Base-by-base conservation (phyloP, 2,329 filamentous ascomycete genomes). In the Verticillium tricorpus region DNA sequence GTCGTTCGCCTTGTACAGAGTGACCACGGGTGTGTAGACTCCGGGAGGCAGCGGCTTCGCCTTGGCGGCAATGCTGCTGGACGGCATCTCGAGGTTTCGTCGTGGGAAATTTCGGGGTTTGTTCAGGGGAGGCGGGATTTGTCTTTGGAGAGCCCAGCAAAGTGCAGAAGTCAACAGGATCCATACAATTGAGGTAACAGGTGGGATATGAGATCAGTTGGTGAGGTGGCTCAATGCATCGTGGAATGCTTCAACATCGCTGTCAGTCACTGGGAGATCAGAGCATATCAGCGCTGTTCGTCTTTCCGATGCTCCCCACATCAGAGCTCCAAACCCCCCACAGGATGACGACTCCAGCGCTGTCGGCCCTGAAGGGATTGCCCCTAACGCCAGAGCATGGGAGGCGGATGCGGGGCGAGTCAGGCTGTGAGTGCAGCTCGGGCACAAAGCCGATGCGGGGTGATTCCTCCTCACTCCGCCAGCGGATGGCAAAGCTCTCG, bases 21-120 rank as follows among this genome's bases (percentile, higher is more conserved):
- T 80, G 31, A 81, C 71, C 2, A 81, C 78, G 0, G 80, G 80
- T 34, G 77, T 78, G 66, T 79, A 82, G 25, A 82, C 75, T 15
- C 80, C 79, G 0, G 69, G 68, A 0, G 79, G 78, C 2, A 81
- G 70, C 4, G 73, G 72, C 56, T 69, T 72, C 2, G 71, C 67
- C 64, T 80, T 81, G 12, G 69, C 32, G 14, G 73, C 67, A 34
- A 76, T 72, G 1, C 61, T 72, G 56, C 69, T 72, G 52, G 57
- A 64, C 19, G 70, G 64, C 71, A 73, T 73, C 32, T 37, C 66
- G 63, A 39, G 28, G 52, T 15, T 17, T 52, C 19, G 14, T 22
- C 6, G 19, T 6, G 28, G 28, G 28, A 28, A 28, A 6, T 28
- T 28, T 28, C 28, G 28, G 28, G 3, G 28, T 4, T 1, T 28